Percentiles rank a stretch among this genome's conserved stretches.
These are phyloP conservation scores for Fusarium sp. DNA, from an alignment of 2,329 filamentous ascomycete species.

Conservation along the genomic window DNA sequence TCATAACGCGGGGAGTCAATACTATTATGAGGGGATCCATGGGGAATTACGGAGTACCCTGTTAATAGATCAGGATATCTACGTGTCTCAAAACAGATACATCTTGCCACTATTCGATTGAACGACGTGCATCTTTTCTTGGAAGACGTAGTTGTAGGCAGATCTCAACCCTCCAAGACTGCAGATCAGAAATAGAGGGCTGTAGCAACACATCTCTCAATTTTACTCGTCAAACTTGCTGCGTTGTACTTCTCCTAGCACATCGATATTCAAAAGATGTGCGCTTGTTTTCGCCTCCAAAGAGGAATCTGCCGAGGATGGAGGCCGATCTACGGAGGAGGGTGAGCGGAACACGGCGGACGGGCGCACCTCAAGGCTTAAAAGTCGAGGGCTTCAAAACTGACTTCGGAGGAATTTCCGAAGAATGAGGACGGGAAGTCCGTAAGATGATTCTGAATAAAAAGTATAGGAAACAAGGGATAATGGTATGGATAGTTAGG, in stretches of 20 bases:
- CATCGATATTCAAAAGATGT: constrained; percentile 21
- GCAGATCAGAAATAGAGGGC: constrained; percentile 40
- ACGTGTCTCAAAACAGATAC: neutral
- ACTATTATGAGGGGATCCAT: constrained; percentile 17
- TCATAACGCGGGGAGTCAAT: constrained; percentile 17
- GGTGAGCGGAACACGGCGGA: constrained; percentile 22
- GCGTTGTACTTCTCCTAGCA: constrained; percentile 10
- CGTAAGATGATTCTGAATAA: constrained; percentile 22
- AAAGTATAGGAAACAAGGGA: neutral
- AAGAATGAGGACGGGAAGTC: constrained; percentile 14
- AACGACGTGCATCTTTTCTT: neutral
- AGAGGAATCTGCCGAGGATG: constrained; percentile 38
- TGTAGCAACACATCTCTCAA: constrained; percentile 18
- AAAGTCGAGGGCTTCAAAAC: constrained; percentile 13
- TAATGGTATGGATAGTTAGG: constrained; percentile 1
- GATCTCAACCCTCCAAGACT: constrained; percentile 34
- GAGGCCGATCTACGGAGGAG: constrained; percentile 35
- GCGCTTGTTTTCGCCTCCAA: constrained; percentile 31
- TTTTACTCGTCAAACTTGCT: constrained; percentile 8
- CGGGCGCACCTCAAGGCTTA: constrained; percentile 9
- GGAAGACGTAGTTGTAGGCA: constrained; percentile 24
- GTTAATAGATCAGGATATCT: constrained; percentile 4
- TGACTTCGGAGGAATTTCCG: constrained; percentile 31
- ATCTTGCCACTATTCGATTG: constrained; percentile 21
- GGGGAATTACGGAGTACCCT: constrained; percentile 22